Evolutionary conservation across 2,329 filamentous ascomycete genomes (phyloP), one percentile per base, ranked within the genome.

Genomic region (Hypoxylon sp.): DNA sequence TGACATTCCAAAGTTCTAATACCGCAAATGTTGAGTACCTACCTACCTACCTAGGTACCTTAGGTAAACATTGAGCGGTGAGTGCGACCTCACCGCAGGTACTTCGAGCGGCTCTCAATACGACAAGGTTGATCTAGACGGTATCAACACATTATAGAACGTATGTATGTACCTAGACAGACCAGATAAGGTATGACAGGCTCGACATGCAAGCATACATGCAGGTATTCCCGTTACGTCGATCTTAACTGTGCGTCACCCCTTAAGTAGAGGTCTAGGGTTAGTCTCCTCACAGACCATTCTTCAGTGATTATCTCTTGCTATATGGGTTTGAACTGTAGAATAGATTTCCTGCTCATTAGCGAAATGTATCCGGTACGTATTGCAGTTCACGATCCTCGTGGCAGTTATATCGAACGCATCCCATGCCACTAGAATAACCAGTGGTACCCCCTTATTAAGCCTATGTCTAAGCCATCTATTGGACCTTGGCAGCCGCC

Each of bases 241-340:
- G 67, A 70, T 70, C 63, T 50, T n/a, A 33, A 33, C 63, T 63
- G 39, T 42, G 54, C 50, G 63, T 50, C 35, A 55, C 63, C 51
- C 59, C 35, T 53, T 58, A 54, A 39, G 13, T 42, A 22, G 13
- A 42, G 11, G 19, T 52, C 29, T 17, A 54, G 47, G 13, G 42
- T 26, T 60, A 19, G 46, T 22, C 44, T 24, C 46, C 42, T 54
- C 13, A 35, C 17, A 14, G 35, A n/a, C 44, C 13, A 29, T 52
- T 54, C 26, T 48, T 37, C 14, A 48, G 26, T 17, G 35, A 33
- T 47, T 17, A 29, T 19, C 39, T 46, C 31, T 17, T 19, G 9
- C 31, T 47, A 35, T 33, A 24, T 46, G 11, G 46, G n/a, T 13
- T 24, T 9, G 37, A 31, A 42, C 17, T 44, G 5, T n/a, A 60